Conservation (phyloP, 164 flowering plant genomes). For the Paratinospora sagittata region DNA sequence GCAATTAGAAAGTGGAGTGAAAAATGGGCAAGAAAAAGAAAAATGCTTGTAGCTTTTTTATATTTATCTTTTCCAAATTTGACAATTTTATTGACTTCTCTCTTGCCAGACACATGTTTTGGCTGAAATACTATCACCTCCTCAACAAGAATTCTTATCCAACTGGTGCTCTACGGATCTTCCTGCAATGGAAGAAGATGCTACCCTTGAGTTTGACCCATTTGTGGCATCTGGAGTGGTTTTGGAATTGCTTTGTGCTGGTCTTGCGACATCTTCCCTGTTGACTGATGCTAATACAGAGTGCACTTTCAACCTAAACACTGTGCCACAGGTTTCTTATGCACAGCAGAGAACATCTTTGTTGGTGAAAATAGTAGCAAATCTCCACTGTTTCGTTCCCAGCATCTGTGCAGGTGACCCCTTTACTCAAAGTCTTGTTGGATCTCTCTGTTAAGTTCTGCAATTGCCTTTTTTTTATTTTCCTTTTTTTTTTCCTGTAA, state of each 20-base stretch:
- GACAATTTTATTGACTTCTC: not conserved
- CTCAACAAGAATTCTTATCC: slow-evolving; percentile 76
- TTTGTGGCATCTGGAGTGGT: slow-evolving; percentile 65
- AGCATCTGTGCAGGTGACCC: slow-evolving; percentile 74
- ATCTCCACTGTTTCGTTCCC: slow-evolving; percentile 93
- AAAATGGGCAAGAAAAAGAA: not conserved
- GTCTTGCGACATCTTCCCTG: slow-evolving; percentile 13
- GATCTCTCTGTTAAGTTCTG: not conserved
- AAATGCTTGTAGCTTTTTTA: not conserved
- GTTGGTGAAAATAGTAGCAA: slow-evolving; percentile 90
- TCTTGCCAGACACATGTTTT: slow-evolving; percentile 67
- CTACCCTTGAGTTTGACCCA: slow-evolving; percentile 66
- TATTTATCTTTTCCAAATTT: not conserved
- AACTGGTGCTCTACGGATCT: slow-evolving; percentile 83
- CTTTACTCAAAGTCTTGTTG: not conserved
- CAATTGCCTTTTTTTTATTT: not conserved
- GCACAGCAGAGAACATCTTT: slow-evolving; percentile 89
- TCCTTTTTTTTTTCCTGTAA: not conserved
- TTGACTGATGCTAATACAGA: slow-evolving; percentile 29
- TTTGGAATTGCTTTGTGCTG: slow-evolving; percentile 28
- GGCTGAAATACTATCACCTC: slow-evolving; percentile 58
- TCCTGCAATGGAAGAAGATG: slow-evolving; percentile 66
- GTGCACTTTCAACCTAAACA: slow-evolving; percentile 35
- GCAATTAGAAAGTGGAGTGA: not conserved
- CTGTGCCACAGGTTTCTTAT: slow-evolving; percentile 50